Evolutionary conservation across 768 basidiomycete genomes (phyloP).

Genomic region (Tylopilus cervinicoccineus): DNA sequence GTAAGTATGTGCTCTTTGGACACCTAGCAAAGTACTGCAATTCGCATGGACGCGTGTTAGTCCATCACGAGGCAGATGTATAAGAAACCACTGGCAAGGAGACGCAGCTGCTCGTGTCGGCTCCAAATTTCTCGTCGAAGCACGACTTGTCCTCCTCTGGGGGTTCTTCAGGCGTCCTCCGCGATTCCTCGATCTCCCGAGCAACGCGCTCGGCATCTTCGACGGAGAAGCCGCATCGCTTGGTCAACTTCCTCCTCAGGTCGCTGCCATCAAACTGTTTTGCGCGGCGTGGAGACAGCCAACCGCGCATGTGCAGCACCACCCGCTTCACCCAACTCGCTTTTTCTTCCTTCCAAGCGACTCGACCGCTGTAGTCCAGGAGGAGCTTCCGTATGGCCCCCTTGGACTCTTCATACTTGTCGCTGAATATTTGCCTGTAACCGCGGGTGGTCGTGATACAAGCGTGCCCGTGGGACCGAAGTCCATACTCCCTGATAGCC

Average conservation of each 20-base stretch:
- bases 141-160: slow-evolving; percentile 15
- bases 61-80: not conserved
- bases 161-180: not conserved
- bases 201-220: slow-evolving; percentile 19
- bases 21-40: not conserved
- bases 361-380: slow-evolving; percentile 12
- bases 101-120: slow-evolving; percentile 6
- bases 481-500: slow-evolving; percentile 29
- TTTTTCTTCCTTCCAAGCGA: slow-evolving; percentile 24
- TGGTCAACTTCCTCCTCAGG: slow-evolving; percentile 21
- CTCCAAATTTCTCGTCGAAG: slow-evolving; percentile 18
- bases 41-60: not conserved
- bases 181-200: slow-evolving; percentile 17
- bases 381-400: slow-evolving; percentile 19
- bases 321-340: slow-evolving; percentile 25
- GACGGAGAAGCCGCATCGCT: slow-evolving; percentile 19
- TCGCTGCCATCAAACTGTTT: slow-evolving; percentile 8
- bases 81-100: slow-evolving; percentile 14
- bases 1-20: not conserved
- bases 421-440: slow-evolving; percentile 14
- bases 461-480: slow-evolving; percentile 34
- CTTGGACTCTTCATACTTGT: slow-evolving; percentile 34
- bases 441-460: slow-evolving; percentile 38
- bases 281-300: slow-evolving; percentile 17
- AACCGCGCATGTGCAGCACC: slow-evolving; percentile 22